Conservation (phyloP, 768 basidiomycete genomes). For the Tremella mesenterica region DNA sequence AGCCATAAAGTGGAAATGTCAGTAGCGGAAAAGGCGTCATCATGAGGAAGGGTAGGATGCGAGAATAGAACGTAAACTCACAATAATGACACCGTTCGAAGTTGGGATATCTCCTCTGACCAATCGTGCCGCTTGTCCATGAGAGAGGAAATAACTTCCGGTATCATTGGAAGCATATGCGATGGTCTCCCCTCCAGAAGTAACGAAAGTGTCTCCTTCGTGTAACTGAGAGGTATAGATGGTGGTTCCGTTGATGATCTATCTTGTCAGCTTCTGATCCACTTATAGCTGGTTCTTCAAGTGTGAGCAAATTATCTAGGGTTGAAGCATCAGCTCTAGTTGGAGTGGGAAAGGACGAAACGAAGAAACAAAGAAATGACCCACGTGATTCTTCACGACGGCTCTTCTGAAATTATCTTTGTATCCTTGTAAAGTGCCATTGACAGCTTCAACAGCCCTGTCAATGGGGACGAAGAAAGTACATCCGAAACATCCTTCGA, state of each 20-base stretch:
- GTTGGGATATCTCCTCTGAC: constrained; percentile 18
- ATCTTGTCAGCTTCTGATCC: not conserved
- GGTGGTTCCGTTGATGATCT: constrained; percentile 23
- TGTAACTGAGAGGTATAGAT: constrained; percentile 19
- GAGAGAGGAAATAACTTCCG: constrained; percentile 13
- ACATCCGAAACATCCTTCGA: constrained; percentile 17
- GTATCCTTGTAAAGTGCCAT: not conserved
- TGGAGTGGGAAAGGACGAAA: not conserved
- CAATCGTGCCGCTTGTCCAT: constrained; percentile 3
- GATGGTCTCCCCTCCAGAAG: constrained; percentile 18
- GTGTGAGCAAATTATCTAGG: too few species aligned
- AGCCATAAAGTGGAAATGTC: not conserved
- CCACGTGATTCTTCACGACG: constrained; percentile 22
- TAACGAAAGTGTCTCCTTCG: constrained; percentile 9
- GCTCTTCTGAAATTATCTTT: not conserved
- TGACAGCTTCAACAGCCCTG: constrained; percentile 5
- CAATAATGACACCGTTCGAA: constrained; percentile 28
- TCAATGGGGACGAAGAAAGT: constrained; percentile 28
- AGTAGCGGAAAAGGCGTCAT: not conserved
- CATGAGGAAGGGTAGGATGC: not conserved
- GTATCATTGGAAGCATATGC: constrained; percentile 12
- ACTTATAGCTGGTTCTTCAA: not conserved
- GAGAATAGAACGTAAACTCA: constrained; percentile 3
- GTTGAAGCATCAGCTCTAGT: not conserved
- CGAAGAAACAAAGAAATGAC: not conserved